Conservation (phyloP, 169 alveolate species). For the Sarcocystis neurona region DNA sequence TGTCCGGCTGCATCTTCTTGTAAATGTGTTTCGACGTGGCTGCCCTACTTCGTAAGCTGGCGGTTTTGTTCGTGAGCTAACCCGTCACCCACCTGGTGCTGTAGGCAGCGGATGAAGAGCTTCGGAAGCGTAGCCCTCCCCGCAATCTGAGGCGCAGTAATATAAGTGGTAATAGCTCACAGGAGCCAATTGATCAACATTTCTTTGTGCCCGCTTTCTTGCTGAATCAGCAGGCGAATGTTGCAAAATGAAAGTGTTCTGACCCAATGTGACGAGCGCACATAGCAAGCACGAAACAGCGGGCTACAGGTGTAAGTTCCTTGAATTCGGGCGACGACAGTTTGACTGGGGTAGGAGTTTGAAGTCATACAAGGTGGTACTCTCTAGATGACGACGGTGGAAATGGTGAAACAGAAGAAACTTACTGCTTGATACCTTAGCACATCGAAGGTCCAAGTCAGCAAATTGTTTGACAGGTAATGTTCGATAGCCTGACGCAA, state of each 20-base stretch:
- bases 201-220: too few relatives aligned
- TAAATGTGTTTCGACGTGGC: too few relatives aligned
- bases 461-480: neutral
- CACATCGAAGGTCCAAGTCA: conserved; percentile 4
- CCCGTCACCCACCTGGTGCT: conserved; percentile 1
- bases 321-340: too few relatives aligned
- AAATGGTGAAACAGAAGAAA: neutral
- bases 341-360: neutral
- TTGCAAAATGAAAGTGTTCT: too few relatives aligned
- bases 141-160: neutral
- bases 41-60: too few relatives aligned
- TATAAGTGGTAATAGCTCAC: too few relatives aligned
- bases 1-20: too few relatives aligned
- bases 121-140: neutral
- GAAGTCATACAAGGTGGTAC: neutral
- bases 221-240: too few relatives aligned
- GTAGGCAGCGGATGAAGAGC: conserved; percentile 8
- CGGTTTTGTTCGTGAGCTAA: neutral
- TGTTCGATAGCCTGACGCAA: conserved; percentile 8
- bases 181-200: too few relatives aligned
- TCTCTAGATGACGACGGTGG: neutral
- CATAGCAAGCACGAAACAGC: too few relatives aligned
- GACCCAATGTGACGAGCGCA: too few relatives aligned
- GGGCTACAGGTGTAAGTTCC: too few relatives aligned
- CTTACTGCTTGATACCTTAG: neutral